Conservation (phyloP, 371 early-diverging fungal genomes). For the Choanephora cucurbitarum region DNA sequence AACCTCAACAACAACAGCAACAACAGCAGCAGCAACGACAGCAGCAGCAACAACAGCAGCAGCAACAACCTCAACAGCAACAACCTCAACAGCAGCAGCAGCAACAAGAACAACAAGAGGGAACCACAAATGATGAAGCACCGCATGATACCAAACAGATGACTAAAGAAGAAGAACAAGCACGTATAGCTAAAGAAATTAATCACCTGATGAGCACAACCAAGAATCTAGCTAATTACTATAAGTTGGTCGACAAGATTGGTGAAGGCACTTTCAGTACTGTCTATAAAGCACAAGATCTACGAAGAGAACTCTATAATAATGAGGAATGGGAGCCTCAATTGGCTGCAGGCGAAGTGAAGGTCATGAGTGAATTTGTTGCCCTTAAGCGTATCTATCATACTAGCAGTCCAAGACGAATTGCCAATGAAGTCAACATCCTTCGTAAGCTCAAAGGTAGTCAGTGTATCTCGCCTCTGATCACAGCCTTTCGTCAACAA, state of each 20-base stretch:
- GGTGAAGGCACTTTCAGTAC: constrained; percentile 93
- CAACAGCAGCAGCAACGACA: too few species aligned
- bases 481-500: constrained; percentile 79
- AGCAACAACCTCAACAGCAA: too few species aligned
- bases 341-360: constrained; percentile 5
- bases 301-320: constrained; percentile 66
- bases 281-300: constrained; percentile 91
- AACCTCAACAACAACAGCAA: too few species aligned
- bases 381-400: constrained; percentile 94
- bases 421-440: constrained; percentile 89
- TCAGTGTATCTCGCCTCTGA: constrained; percentile 71
- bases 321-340: constrained; percentile 45
- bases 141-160: not conserved
- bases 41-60: too few species aligned
- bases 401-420: constrained; percentile 83
- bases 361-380: constrained; percentile 53
- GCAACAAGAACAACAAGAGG: constrained; percentile 2
- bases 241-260: constrained; percentile 69
- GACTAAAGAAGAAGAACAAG: constrained; percentile 9
- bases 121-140: not conserved
- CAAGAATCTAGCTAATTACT: constrained; percentile 57
- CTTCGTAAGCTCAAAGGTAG: constrained; percentile 65
- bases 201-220: constrained; percentile 48
- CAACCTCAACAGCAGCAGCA: too few species aligned
- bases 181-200: constrained; percentile 40